Conservation (phyloP, 2,329 filamentous ascomycete species). For the Verruconis gallopava region DNA sequence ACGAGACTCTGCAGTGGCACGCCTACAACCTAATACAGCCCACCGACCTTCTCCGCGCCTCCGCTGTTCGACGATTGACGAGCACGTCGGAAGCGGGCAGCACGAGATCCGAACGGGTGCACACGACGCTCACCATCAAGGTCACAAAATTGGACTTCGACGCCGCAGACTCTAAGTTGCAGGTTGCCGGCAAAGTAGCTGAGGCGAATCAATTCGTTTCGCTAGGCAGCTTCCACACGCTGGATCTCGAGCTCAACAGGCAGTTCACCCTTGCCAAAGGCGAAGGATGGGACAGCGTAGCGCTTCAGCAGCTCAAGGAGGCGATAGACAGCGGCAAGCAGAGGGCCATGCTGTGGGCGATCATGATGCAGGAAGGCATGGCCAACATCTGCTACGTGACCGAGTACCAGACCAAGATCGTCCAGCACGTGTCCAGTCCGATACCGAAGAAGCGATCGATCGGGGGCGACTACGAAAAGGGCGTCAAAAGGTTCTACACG, state of each 20-base stretch:
- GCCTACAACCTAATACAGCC: conserved; percentile 60
- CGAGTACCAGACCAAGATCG: conserved; percentile 63
- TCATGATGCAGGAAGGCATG: conserved; percentile 84
- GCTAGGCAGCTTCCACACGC: conserved; percentile 54
- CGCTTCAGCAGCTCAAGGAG: conserved; percentile 63
- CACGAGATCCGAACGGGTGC: conserved; percentile 49
- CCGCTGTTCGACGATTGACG: conserved; percentile 53
- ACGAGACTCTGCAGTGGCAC: conserved; percentile 47
- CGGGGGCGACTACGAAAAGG: conserved; percentile 50
- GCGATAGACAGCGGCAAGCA: conserved; percentile 62
- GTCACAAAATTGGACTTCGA: conserved; percentile 58
- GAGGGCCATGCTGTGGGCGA: conserved; percentile 71
- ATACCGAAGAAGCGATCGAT: conserved; percentile 51
- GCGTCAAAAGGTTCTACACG: conserved; percentile 65
- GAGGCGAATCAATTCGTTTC: conserved; percentile 56
- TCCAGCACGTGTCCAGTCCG: conserved; percentile 53
- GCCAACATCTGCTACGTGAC: conserved; percentile 77
- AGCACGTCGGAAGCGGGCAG: conserved; percentile 47
- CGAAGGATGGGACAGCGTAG: conserved; percentile 80
- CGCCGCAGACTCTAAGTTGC: conserved; percentile 51
- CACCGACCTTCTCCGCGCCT: conserved; percentile 50
- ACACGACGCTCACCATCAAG: conserved; percentile 50
- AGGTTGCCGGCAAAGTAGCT: conserved; percentile 52
- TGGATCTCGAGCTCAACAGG: conserved; percentile 76
- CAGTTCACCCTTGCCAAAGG: conserved; percentile 82